Percentiles rank a stretch among this genome's conserved stretches.
phyloP scores from a whole-genome alignment of 257 asterid genomes.

The Solanum ahanhuiri region DNA sequence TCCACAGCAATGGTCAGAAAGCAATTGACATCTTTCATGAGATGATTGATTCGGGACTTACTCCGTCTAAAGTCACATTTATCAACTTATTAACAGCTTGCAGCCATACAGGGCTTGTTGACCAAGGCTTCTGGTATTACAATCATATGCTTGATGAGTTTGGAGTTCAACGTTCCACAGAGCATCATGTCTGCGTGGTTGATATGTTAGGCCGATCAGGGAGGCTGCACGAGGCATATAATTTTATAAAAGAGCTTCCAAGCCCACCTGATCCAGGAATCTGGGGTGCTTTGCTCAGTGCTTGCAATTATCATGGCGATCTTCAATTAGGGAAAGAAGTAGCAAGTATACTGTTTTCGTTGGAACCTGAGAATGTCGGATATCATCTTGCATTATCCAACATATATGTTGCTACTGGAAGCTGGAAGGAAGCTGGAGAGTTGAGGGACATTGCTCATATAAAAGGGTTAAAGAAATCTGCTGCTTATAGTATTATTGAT shows the following conservation, averaged over 20 bases:
- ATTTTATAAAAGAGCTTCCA: constrained; percentile 29
- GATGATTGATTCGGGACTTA: constrained; percentile 30
- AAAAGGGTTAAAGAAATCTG: constrained; percentile 36
- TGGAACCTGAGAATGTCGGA: constrained; percentile 54
- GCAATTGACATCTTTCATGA: constrained; percentile 36
- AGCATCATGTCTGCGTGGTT: constrained; percentile 50
- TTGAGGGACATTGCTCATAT: constrained; percentile 37
- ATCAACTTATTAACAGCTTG: constrained; percentile 61
- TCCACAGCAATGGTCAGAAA: constrained; percentile 34
- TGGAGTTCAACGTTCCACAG: constrained; percentile 24
- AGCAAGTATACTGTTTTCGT: constrained; percentile 26
- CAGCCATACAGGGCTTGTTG: constrained; percentile 59
- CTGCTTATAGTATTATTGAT: constrained; percentile 44
- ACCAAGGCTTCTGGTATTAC: constrained; percentile 37
- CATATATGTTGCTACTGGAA: constrained; percentile 53
- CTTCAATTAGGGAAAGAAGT: constrained; percentile 49
- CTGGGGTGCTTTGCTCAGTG: constrained; percentile 63
- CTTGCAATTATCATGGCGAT: constrained; percentile 50
- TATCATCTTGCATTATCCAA: constrained; percentile 43
- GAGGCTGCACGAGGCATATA: constrained; percentile 33
- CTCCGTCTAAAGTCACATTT: constrained; percentile 47
- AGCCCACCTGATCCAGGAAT: constrained; percentile 23
- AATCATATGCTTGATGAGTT: constrained; percentile 19
- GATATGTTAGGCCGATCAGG: constrained; percentile 60
- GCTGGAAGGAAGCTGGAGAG: constrained; percentile 64